Evolutionary conservation across 2,329 filamentous ascomycete species (phyloP), one percentile per base, ranked within the genome.

Genomic region (Colletotrichum simmondsii): DNA sequence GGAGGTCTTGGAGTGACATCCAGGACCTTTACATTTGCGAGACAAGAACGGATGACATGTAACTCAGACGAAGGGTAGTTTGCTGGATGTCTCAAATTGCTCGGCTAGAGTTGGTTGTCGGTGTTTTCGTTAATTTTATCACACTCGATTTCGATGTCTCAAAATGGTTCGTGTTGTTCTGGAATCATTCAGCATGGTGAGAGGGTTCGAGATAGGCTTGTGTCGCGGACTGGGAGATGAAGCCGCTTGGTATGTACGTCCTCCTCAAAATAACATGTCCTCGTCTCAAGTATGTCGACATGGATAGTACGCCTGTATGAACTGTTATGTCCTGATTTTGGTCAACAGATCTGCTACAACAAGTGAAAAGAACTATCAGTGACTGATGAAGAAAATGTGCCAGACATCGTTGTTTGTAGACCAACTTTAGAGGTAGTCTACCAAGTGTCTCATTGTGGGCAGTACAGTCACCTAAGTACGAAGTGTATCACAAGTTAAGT

Each of bases 1-100:
- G 0, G 76, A 75, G 35, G 46, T 74, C 61, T 49, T 71, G 3
- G 68, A 72, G 26, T 72, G n/a, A 58, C 30, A 4, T 49, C 8
- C 19, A 22, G 42, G 5, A 7, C 16, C 8, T 10, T n/a, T 3
- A 10, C 37, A 49, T 7, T 10, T 49, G 19, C 3, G 42, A 49
- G 42, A 49, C 19, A 49, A 22, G 8, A n/a, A 49, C 2, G 7
- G 42, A 49, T 49, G 42, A 22, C 19, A 49, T 7, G 42, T n/a
- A n/a, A 10, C 19, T 11, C 8, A 49, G 42, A n/a, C 3, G 19
- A 22, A 22, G 42, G 19, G 7, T 49, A 4, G n/a, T 8, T 49
- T 49, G 42, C 19, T 4, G 42, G 7, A 10, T 49, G 42, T 49
- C 42, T 49, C 19, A 10, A 2, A 22, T 19, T n/a, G 16, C 8